Evolutionary conservation across 2,329 filamentous ascomycete genomes (phyloP).

Genomic region (Fusarium ramigenum): DNA sequence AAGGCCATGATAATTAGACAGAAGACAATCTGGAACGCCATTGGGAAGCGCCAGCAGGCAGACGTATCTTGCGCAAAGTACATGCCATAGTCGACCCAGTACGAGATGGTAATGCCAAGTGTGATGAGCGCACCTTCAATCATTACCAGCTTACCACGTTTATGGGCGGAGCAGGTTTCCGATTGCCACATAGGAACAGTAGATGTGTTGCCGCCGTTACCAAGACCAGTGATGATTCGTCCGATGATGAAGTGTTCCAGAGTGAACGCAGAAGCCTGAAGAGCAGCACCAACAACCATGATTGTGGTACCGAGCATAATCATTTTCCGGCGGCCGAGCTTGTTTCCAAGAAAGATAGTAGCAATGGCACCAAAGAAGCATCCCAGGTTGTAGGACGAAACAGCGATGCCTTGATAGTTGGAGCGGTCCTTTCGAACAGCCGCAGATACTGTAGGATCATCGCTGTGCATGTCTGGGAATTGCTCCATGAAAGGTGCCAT

Average conservation of each 20-base stretch:
- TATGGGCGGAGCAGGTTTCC: constrained; percentile 65
- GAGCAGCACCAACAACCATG: constrained; percentile 65
- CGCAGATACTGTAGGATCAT: constrained; percentile 47
- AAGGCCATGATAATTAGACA: constrained; percentile 65
- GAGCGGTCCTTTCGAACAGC: constrained; percentile 54
- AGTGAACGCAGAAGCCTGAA: constrained; percentile 66
- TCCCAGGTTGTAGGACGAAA: constrained; percentile 68
- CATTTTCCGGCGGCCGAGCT: constrained; percentile 66
- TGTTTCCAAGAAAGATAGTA: constrained; percentile 72
- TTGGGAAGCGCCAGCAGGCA: constrained; percentile 66
- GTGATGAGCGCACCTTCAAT: constrained; percentile 68
- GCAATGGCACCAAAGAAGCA: constrained; percentile 72
- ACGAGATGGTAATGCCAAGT: constrained; percentile 64
- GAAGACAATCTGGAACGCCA: constrained; percentile 65
- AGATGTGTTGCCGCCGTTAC: constrained; percentile 66
- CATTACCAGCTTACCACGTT: constrained; percentile 69
- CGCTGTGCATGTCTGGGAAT: constrained; percentile 63
- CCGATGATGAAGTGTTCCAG: constrained; percentile 66
- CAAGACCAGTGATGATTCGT: constrained; percentile 67
- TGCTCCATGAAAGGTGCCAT: constrained; percentile 67
- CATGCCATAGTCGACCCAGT: constrained; percentile 69
- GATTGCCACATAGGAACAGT: constrained; percentile 69
- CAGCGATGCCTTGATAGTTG: constrained; percentile 63
- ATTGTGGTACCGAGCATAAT: constrained; percentile 68
- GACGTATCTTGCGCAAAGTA: constrained; percentile 56